Base-by-base conservation (phyloP, 73 alveolate species). In the Paramecium pentaurelia region DNA sequence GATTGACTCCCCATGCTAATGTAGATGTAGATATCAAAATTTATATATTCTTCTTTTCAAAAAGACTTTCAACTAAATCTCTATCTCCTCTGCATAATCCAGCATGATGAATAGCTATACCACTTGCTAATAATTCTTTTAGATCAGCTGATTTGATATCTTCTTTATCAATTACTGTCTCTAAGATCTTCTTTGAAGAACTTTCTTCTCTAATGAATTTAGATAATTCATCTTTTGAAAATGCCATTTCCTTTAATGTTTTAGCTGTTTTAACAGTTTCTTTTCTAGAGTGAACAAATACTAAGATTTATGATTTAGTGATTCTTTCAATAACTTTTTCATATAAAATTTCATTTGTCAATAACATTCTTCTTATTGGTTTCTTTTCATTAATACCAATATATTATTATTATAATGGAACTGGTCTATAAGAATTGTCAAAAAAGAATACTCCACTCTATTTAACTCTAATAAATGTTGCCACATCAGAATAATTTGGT, bases 81-180 rank as follows among this genome's bases (percentile, higher is more conserved):
- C 99, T 96, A 94, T 99, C 99, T 47, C 96, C 96, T 22, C 98
- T 95, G 8, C 99, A 87, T 92, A 99, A 98, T 34, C 99, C 99
- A 22, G 99, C 99, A 93, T 99, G 99, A 93, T 99, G 99, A 92
- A 99, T 97, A 0, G 99, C 99, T 34, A 99, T 91, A 34, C 99
- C 99, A 75, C 90, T 95, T 32, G 98, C 99, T 58, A 98, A 92
- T 77, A 99, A 89, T 77, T 97, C 99, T 92, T 98, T 96, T 49
- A 99, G 86, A 86, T 98, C 99, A 51, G 58, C 85, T 84, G 58
- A 88, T 95, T 28, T 92, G 40, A 75, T 92, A 49, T 71, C 92
- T 73, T 42, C 92, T 93, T 80, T 92, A 88, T 86, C 90, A 86
- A 45, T 92, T 80, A 92, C 94, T 87, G 68, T 94, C 92, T 88